Evolutionary conservation across 768 basidiomycete species (phyloP).

Genomic region (Leccinellum rugosiceps): DNA sequence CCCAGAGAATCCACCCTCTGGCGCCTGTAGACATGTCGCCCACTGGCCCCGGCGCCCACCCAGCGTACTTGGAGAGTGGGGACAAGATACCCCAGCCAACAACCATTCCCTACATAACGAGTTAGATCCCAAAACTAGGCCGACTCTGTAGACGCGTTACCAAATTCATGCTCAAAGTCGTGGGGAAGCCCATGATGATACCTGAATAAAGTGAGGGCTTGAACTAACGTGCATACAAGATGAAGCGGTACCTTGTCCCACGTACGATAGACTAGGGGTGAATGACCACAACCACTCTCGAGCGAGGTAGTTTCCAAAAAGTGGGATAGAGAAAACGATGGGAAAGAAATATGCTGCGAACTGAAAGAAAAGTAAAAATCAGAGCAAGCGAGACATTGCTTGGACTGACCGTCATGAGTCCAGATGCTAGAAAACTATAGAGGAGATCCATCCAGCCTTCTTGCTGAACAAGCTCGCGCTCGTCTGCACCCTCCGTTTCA

Average conservation of each 20-base stretch:
- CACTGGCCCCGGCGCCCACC: conserved; percentile 94
- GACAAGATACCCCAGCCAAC: conserved; percentile 95
- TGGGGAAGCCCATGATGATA: conserved; percentile 97
- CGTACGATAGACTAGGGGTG: conserved; percentile 86
- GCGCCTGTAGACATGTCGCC: conserved; percentile 84
- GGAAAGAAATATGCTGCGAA: conserved; percentile 88
- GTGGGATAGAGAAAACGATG: conserved; percentile 78
- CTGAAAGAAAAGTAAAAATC: conserved; percentile 37
- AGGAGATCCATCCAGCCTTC: conserved; percentile 76
- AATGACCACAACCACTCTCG: conserved; percentile 92
- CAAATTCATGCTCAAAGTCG: conserved; percentile 89
- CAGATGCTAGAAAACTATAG: conserved; percentile 78
- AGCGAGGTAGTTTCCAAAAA: conserved; percentile 83
- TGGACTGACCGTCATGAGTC: conserved; percentile 64
- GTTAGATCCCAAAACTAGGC: conserved; percentile 2
- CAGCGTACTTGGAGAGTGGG: conserved; percentile 73
- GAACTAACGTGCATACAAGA: background rate
- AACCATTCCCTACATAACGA: conserved; percentile 74
- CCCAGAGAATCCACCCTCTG: conserved; percentile 98
- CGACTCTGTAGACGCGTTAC: conserved; percentile 38
- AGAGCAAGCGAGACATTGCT: background rate
- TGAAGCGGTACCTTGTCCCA: conserved; percentile 69
- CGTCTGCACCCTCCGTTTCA: conserved; percentile 27
- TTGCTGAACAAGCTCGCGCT: conserved; percentile 51
- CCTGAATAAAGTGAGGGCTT: conserved; percentile 40